A percentile compares a stretch with the other conserved stretches of the same genome.
Evolutionary conservation across 164 flowering plant genomes (phyloP).

Genomic region (Hamamelis virginiana): DNA sequence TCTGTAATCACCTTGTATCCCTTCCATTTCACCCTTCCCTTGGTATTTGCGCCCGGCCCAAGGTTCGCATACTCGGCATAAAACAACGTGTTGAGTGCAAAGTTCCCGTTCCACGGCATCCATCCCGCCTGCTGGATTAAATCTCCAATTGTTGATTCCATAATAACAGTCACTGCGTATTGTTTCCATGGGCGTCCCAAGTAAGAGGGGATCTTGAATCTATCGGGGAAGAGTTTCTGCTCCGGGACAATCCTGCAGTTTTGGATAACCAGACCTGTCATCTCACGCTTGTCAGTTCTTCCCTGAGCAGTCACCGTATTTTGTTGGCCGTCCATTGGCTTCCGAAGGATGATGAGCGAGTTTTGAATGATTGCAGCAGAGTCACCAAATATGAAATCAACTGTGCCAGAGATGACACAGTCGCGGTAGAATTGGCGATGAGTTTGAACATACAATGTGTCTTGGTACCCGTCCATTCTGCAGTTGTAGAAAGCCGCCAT

Average conservation of each 20-base stretch:
- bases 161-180: constrained; percentile 44
- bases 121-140: constrained; percentile 52
- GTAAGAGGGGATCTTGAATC: constrained; percentile 33
- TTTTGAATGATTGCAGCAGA: constrained; percentile 42
- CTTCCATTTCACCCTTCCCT: constrained; percentile 34
- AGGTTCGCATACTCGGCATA: constrained; percentile 49
- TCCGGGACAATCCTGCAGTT: constrained; percentile 56
- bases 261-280: constrained; percentile 50
- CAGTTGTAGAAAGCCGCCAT: constrained; percentile 50
- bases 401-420: constrained; percentile 63
- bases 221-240: constrained; percentile 21
- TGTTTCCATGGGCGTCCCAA: constrained; percentile 67
- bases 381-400: constrained; percentile 65
- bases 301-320: constrained; percentile 58
- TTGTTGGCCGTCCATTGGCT: constrained; percentile 44
- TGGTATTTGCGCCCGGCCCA: constrained; percentile 41
- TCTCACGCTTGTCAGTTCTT: constrained; percentile 15
- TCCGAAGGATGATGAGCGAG: constrained; percentile 41
- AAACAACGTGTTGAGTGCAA: constrained; percentile 36
- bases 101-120: constrained; percentile 43
- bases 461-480: constrained; percentile 63
- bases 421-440: constrained; percentile 53
- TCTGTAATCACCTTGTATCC: constrained; percentile 33
- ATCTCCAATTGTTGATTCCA: constrained; percentile 49
- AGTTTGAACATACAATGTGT: constrained; percentile 50